A percentile compares a stretch with the other conserved stretches of the same genome.
Conservation (phyloP, 352 stramenopile species). For the Phytopythium montanum region DNA sequence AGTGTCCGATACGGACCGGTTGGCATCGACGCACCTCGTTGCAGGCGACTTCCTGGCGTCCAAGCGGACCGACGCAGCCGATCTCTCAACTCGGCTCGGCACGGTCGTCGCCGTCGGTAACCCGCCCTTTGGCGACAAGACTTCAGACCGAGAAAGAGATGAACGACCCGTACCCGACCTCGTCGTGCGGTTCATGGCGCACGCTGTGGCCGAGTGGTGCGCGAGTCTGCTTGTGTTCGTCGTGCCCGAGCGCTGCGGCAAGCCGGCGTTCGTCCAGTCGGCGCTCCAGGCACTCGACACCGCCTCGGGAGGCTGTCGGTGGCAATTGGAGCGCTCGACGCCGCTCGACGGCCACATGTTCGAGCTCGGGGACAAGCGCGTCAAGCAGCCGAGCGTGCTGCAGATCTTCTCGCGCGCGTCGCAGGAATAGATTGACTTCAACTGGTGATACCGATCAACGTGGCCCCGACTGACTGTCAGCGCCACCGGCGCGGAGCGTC, state of each 20-base stretch:
- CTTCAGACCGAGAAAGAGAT: not conserved
- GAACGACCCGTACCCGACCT: slow-evolving; percentile 29
- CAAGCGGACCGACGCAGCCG: slow-evolving; percentile 6
- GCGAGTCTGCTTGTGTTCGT: slow-evolving; percentile 63
- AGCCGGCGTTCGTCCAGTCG: slow-evolving; percentile 31
- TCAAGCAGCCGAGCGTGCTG: slow-evolving; percentile 65
- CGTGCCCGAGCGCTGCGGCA: slow-evolving; percentile 54
- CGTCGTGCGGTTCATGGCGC: slow-evolving; percentile 47
- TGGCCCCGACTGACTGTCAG: too few species aligned
- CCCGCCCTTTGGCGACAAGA: slow-evolving; percentile 54
- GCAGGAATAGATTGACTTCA: not conserved
- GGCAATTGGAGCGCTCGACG: slow-evolving; percentile 27
- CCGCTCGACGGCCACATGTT: slow-evolving; percentile 42
- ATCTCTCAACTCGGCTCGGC: not conserved
- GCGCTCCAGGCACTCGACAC: slow-evolving; percentile 26
- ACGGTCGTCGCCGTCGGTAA: slow-evolving; percentile 57
- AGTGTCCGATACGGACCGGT: not conserved
- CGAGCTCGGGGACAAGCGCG: slow-evolving; percentile 57
- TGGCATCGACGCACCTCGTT: not conserved
- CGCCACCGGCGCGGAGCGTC: too few species aligned
- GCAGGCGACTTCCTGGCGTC: slow-evolving; percentile 57
- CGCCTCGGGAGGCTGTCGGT: slow-evolving; percentile 7
- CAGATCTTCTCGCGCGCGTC: slow-evolving; percentile 25
- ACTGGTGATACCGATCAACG: too few species aligned
- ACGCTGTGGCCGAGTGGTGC: slow-evolving; percentile 43